Evolutionary conservation across 495 filamentous ascomycete species (phyloP).

Genomic region (Annulohypoxylon stygium): DNA sequence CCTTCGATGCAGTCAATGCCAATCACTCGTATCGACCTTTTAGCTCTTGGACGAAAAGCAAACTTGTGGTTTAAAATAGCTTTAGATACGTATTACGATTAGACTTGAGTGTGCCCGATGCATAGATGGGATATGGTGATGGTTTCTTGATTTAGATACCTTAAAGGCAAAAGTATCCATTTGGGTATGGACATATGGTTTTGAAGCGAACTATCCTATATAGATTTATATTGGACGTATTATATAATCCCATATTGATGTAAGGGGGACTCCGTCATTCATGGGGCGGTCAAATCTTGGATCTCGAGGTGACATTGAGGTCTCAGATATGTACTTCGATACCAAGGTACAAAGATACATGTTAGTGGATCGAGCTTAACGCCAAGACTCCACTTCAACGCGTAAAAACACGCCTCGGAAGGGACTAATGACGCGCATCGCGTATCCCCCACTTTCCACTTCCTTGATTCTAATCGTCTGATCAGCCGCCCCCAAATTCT

Average conservation of each 20-base stretch:
- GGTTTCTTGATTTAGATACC: too few relatives aligned
- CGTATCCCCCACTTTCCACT: conserved; percentile 34
- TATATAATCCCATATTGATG: neutral
- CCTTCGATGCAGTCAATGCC: too few relatives aligned
- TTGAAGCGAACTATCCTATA: neutral
- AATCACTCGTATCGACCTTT: too few relatives aligned
- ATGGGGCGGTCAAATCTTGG: neutral
- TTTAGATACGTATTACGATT: too few relatives aligned
- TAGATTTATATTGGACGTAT: too few relatives aligned
- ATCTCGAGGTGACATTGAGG: neutral
- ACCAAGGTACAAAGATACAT: conserved; percentile 16
- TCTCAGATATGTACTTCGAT: conserved; percentile 7
- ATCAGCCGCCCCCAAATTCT: conserved; percentile 32
- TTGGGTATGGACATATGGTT: too few relatives aligned
- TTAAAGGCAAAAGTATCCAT: too few relatives aligned
- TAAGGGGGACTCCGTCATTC: neutral
- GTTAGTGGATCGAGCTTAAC: neutral
- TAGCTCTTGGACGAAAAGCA: too few relatives aligned
- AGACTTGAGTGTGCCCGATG: too few relatives aligned
- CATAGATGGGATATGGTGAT: too few relatives aligned
- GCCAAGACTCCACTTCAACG: conserved; percentile 32
- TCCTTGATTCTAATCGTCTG: conserved; percentile 34
- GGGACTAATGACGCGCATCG: conserved; percentile 34
- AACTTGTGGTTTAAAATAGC: too few relatives aligned
- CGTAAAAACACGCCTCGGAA: conserved; percentile 41